Evolutionary conservation across 176 grass and related monocot species (phyloP).

Genomic region (Triticum dicoccoides): DNA sequence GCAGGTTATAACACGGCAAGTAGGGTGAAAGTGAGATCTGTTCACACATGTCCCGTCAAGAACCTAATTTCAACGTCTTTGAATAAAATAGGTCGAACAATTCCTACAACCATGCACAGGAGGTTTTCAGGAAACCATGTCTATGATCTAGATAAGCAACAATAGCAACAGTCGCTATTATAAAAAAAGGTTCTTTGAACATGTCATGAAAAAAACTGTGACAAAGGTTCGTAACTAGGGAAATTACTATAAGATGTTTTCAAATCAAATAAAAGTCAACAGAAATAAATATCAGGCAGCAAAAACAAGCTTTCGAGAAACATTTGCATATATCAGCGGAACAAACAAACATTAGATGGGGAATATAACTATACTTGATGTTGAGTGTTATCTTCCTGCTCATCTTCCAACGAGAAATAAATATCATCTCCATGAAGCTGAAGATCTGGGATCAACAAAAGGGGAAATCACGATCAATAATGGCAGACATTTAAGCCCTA

Average conservation of each 20-base stretch:
- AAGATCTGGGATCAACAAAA: conserved; percentile 68
- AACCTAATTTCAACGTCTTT: neutral
- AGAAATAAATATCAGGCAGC: neutral
- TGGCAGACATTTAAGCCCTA: neutral
- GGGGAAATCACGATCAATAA: neutral
- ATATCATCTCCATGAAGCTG: conserved; percentile 95
- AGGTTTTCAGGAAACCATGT: neutral
- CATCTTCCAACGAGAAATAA: conserved; percentile 90
- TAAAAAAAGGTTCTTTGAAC: conserved; percentile 8
- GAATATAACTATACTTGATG: conserved; percentile 65
- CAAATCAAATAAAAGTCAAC: neutral
- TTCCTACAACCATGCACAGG: neutral
- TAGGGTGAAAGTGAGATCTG: conserved; percentile 2
- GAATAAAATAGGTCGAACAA: neutral
- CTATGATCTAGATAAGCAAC: neutral
- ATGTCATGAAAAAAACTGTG: neutral
- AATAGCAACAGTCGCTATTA: neutral
- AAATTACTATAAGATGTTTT: neutral
- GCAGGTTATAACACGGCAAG: conserved; percentile 6
- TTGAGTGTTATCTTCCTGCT: conserved; percentile 70
- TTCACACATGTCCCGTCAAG: neutral
- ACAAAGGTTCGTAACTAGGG: neutral
- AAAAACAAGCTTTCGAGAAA: neutral
- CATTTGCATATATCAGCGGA: neutral
- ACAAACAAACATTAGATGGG: neutral